phyloP scores from a whole-genome alignment of 108 stramenopile species.

The Cylindrotheca fusiformis region DNA sequence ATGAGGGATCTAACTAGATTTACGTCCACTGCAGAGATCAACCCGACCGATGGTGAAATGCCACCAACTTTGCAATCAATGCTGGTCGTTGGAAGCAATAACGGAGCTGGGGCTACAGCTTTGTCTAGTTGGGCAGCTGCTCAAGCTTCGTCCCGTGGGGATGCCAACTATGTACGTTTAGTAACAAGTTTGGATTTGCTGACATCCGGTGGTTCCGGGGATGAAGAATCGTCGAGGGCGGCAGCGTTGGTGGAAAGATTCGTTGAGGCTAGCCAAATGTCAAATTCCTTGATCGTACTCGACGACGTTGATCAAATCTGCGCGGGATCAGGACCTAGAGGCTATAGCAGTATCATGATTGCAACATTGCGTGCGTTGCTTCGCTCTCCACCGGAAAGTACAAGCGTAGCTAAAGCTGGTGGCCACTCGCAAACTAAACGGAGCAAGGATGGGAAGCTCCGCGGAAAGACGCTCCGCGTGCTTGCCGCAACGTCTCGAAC shows the following conservation, averaged over 20 bases:
- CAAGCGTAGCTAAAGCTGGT: constrained; percentile 42
- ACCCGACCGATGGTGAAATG: background rate
- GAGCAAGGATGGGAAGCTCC: background rate
- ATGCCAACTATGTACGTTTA: constrained; percentile 63
- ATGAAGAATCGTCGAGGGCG: constrained; percentile 69
- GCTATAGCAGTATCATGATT: constrained; percentile 73
- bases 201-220: constrained; percentile 40
- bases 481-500: constrained; percentile 63
- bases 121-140: constrained; percentile 63
- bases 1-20: constrained; percentile 64
- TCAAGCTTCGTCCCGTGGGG: constrained; percentile 54
- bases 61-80: constrained; percentile 38
- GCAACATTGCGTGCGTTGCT: constrained; percentile 75
- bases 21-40: constrained; percentile 36
- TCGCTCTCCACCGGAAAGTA: constrained; percentile 53
- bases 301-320: constrained; percentile 81
- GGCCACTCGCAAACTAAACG: constrained; percentile 12
- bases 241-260: constrained; percentile 67
- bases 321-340: constrained; percentile 54
- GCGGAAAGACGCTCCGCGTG: constrained; percentile 57
- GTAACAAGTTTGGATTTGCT: constrained; percentile 70
- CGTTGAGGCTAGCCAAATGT: constrained; percentile 64
- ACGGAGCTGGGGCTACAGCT: constrained; percentile 49
- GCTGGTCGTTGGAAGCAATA: constrained; percentile 58
- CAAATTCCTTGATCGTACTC: constrained; percentile 57